Percentiles rank a stretch among this genome's conserved stretches.
Conservation (phyloP, 305 asterid species). For the Euphrasia arctica region DNA sequence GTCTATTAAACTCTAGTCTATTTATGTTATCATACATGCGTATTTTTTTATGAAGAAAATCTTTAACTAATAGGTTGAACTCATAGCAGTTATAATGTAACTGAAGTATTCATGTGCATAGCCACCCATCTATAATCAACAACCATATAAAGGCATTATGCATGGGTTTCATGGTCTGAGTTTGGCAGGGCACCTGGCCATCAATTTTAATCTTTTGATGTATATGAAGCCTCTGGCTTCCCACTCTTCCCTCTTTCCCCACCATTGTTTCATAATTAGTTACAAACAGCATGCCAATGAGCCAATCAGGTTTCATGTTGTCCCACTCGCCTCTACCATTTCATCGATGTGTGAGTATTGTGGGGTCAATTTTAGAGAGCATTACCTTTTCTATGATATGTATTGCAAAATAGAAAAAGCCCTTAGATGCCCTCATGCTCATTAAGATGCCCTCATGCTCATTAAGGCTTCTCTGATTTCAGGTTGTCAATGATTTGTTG, state of each 20-base stretch:
- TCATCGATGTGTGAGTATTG: conserved; percentile 14
- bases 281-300: conserved; percentile 2
- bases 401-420: conserved; percentile 21
- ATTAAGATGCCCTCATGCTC: background rate
- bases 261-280: conserved; percentile 13
- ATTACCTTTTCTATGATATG: background rate
- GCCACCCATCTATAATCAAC: conserved; percentile 20
- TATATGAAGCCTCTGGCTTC: conserved; percentile 19
- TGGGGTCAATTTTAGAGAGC: conserved; percentile 19
- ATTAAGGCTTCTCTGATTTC: conserved; percentile 33
- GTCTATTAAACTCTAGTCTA: conserved; percentile 19
- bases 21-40: conserved; percentile 15
- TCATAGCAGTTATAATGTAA: conserved; percentile 19
- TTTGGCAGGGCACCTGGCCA: conserved; percentile 13
- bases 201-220: conserved; percentile 22
- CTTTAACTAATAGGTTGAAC: conserved; percentile 11
- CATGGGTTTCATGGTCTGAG: conserved; percentile 21
- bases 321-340: conserved; percentile 18
- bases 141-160: conserved; percentile 12
- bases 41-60: conserved; percentile 10
- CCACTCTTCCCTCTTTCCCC: conserved; percentile 16
- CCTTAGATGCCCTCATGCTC: background rate
- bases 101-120: conserved; percentile 12
- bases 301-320: conserved; percentile 21
- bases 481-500: conserved; percentile 98